These are phyloP conservation scores for Stagonosporopsis cucurbitacearum DNA, from an alignment of 2,329 filamentous ascomycete species.

Conservation along the genomic window DNA sequence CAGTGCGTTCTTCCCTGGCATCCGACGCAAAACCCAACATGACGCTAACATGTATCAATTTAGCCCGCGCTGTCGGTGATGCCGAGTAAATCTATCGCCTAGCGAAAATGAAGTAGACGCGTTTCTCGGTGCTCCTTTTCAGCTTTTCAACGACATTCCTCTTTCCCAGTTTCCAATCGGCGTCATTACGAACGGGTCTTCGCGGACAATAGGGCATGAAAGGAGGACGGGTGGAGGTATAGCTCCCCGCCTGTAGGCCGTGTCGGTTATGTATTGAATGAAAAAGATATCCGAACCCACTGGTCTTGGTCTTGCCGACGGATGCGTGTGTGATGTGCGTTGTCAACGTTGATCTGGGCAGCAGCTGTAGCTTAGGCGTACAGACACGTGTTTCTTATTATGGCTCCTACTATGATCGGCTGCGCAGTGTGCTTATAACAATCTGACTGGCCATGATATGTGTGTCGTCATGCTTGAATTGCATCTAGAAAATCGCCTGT, in stretches of 20 bases:
- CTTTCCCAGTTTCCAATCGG: conserved; percentile 45
- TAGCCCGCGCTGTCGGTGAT: conserved; percentile 48
- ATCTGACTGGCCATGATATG: background rate
- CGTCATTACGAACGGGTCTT: conserved; percentile 45
- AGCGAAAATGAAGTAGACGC: conserved; percentile 32
- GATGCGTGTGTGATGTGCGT: conserved; percentile 2
- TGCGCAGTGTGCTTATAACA: background rate
- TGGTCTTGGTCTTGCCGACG: background rate
- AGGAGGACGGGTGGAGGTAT: conserved; percentile 37
- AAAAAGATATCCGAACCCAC: conserved; percentile 41
- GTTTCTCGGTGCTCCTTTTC: conserved; percentile 36
- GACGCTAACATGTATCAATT: conserved; percentile 22
- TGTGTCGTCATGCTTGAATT: background rate
- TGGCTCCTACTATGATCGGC: background rate
- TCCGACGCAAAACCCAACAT: background rate
- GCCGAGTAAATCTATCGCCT: conserved; percentile 42
- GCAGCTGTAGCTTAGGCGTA: background rate
- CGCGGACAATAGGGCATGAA: conserved; percentile 40
- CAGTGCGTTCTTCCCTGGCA: conserved; percentile 65
- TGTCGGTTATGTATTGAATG: conserved; percentile 48
- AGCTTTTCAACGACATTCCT: conserved; percentile 44
- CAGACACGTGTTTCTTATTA: background rate
- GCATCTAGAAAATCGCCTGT: background rate
- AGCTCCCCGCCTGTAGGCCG: conserved; percentile 32
- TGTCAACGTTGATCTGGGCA: background rate